A percentile compares a stretch with the other conserved stretches of the same genome.
phyloP scores from a whole-genome alignment of 306 rosid species.

The Corylus heterophylla region DNA sequence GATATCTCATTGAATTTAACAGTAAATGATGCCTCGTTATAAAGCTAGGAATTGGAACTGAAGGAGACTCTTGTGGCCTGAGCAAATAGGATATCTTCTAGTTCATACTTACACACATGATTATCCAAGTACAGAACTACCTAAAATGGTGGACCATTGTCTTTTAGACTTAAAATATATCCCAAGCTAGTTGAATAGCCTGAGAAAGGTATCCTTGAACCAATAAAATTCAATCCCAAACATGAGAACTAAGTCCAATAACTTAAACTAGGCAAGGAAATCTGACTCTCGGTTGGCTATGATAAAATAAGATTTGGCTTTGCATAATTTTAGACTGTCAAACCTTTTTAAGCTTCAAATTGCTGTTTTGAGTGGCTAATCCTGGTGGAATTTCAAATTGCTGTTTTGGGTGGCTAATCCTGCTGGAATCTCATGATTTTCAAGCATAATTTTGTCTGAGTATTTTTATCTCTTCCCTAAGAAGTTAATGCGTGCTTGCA shows the following conservation, averaged over 20 bases:
- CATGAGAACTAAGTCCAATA: not conserved
- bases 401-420: constrained; percentile 2
- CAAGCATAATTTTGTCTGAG: constrained; percentile 3
- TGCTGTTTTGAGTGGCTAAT: constrained; percentile 3
- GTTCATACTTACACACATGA: not conserved
- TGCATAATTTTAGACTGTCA: not conserved
- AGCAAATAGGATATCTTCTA: not conserved
- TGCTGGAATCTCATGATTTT: not conserved
- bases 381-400: not conserved
- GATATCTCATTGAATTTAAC: not conserved
- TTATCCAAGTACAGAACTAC: not conserved
- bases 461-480: constrained; percentile 1
- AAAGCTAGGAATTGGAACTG: not conserved
- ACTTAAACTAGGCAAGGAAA: not conserved
- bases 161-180: not conserved
- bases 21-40: not conserved
- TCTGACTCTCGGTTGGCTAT: not conserved
- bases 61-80: not conserved
- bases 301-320: too few species aligned
- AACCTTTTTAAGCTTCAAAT: not conserved
- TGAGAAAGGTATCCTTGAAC: not conserved
- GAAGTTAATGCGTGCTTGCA: not conserved
- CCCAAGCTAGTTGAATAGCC: not conserved
- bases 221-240: constrained; percentile 1
- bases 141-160: not conserved